Percentiles rank a stretch among this genome's conserved stretches.
Evolutionary conservation across 345 rosid genomes (phyloP).

Genomic region (Aquilaria yunnanensis): DNA sequence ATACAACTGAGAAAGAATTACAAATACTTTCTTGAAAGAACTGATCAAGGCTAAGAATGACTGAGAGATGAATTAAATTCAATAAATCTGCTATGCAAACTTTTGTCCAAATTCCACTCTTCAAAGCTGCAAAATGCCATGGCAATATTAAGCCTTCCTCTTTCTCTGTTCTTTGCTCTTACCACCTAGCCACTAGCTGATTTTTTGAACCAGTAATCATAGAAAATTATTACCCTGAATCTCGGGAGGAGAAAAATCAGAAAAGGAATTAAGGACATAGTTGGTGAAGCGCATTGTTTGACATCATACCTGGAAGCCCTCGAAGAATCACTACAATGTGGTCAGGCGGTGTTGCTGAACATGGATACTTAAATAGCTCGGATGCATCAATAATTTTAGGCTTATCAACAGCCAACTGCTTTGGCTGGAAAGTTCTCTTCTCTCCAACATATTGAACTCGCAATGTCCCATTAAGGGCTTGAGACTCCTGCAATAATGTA

Average conservation of each 20-base stretch:
- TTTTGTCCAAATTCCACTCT: no score
- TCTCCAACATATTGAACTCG: conserved; percentile 25
- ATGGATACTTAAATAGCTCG: conserved; percentile 60
- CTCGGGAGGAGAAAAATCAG: not conserved
- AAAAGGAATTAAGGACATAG: not conserved
- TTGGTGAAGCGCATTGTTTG: not conserved
- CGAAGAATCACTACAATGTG: conserved; percentile 84
- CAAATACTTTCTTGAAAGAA: no score
- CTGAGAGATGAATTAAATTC: no score
- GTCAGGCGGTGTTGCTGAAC: conserved; percentile 67
- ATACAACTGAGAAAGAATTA: no score
- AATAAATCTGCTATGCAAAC: no score
- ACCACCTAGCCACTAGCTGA: no score
- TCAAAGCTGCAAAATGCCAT: no score
- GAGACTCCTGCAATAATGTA: conserved; percentile 20
- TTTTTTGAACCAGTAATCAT: not conserved
- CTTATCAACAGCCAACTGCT: conserved; percentile 38
- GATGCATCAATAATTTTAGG: conserved; percentile 61
- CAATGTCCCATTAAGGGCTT: conserved; percentile 22
- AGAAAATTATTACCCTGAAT: not conserved
- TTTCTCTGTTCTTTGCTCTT: no score
- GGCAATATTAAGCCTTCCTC: no score
- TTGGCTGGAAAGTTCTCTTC: conserved; percentile 23
- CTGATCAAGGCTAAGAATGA: no score
- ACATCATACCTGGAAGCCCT: conserved; percentile 73